Evolutionary conservation across 805 yeast genomes (phyloP).

Genomic region (Barnettozyma californica): DNA sequence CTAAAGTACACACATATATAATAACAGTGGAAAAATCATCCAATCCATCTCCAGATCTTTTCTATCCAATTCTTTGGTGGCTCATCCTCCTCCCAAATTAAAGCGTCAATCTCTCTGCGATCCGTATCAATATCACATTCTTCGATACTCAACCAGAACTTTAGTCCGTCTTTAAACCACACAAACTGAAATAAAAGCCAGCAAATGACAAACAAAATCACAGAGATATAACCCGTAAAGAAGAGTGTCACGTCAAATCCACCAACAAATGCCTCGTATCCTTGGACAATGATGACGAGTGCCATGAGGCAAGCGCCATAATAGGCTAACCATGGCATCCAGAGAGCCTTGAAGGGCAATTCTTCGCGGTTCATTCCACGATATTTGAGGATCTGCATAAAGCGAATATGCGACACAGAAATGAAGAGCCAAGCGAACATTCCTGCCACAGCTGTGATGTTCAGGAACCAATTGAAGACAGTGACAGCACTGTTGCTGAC

Average conservation of each 20-base stretch:
- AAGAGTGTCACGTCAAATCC: constrained; percentile 44
- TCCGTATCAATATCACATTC: constrained; percentile 24
- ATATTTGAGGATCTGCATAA: constrained; percentile 56
- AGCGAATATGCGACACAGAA: constrained; percentile 63
- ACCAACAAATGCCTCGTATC: constrained; percentile 53
- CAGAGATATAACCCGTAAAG: constrained; percentile 72
- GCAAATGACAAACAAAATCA: constrained; percentile 49
- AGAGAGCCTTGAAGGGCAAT: constrained; percentile 67
- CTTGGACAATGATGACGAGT: constrained; percentile 64
- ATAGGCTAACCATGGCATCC: constrained; percentile 65
- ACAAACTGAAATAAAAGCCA: constrained; percentile 51
- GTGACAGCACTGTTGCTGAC: constrained; percentile 33
- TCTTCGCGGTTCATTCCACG: constrained; percentile 64
- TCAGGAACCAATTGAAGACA: constrained; percentile 60
- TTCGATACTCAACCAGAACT: constrained; percentile 11
- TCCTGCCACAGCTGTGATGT: constrained; percentile 72
- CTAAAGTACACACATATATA: too few relatives aligned
- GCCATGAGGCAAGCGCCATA: constrained; percentile 52
- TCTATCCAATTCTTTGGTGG: constrained; percentile 52
- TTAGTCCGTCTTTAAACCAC: constrained; percentile 18
- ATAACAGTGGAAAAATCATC: neutral
- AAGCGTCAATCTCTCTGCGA: constrained; percentile 30
- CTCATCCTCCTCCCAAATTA: constrained; percentile 50
- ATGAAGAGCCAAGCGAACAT: constrained; percentile 69
- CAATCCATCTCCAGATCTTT: constrained; percentile 40